A percentile compares a stretch with the other conserved stretches of the same genome.
These are phyloP conservation scores for Ophiostoma sp. DNA, from an alignment of 2,329 filamentous ascomycete genomes.

Conservation along the genomic window DNA sequence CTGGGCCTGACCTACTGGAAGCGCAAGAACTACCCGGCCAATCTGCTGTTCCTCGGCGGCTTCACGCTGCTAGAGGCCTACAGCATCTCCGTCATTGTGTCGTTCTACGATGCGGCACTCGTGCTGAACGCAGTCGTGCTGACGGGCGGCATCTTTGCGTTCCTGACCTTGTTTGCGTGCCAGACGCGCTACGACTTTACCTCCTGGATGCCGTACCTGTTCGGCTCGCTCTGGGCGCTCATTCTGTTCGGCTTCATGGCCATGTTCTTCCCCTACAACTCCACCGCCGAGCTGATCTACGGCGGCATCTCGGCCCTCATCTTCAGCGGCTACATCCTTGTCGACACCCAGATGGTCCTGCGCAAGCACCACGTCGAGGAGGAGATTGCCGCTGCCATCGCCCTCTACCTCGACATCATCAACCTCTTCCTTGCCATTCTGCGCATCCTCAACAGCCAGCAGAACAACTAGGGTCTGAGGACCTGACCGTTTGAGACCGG, in stretches of 20 bases:
- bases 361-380: constrained; percentile 96
- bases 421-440: constrained; percentile 96
- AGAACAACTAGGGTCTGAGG: constrained; percentile 63
- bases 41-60: constrained; percentile 81
- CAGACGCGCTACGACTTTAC: constrained; percentile 99
- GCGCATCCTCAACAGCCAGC: constrained; percentile 92
- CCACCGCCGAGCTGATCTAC: constrained; percentile 78
- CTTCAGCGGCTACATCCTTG: constrained; percentile 90
- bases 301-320: constrained; percentile 75
- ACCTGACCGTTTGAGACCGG: too few relatives aligned
- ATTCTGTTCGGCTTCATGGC: constrained; percentile 91
- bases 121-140: constrained; percentile 87
- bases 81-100: constrained; percentile 84
- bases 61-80: constrained; percentile 95
- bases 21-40: constrained; percentile 89
- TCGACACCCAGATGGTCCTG: constrained; percentile 94
- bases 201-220: constrained; percentile 91
- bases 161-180: constrained; percentile 83
- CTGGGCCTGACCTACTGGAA: constrained; percentile 92
- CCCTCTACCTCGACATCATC: constrained; percentile 90
- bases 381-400: constrained; percentile 93
- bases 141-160: constrained; percentile 75
- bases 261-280: constrained; percentile 79
- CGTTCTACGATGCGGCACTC: constrained; percentile 76
- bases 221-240: constrained; percentile 82